Percentiles rank a stretch among this genome's conserved stretches.
Conservation (phyloP, 192 early-diverging fungal species). For the Backusella parvicylindrica region DNA sequence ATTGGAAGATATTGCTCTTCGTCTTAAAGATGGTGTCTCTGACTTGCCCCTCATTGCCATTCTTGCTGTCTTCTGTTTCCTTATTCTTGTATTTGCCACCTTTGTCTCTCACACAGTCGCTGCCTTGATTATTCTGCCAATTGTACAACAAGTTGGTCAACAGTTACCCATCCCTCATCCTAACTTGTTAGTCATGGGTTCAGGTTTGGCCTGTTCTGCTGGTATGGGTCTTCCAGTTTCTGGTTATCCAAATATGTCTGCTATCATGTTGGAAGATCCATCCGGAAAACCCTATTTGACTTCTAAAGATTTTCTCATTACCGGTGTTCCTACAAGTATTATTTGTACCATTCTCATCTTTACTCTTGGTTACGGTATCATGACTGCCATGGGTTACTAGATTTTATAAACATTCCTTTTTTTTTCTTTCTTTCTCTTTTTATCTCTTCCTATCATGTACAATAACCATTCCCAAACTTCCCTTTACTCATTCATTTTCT, state of each 20-base stretch:
- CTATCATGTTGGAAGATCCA: conserved; percentile 62
- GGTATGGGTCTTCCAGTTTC: conserved; percentile 61
- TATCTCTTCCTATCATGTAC: not conserved
- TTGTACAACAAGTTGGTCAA: conserved; percentile 65
- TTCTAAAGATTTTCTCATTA: conserved; percentile 63
- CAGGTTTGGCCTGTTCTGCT: conserved; percentile 45
- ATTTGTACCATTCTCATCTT: conserved; percentile 52
- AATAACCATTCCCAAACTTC: not conserved
- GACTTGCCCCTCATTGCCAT: conserved; percentile 50
- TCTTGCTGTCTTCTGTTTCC: conserved; percentile 52
- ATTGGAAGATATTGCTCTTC: conserved; percentile 55
- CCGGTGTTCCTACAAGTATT: conserved; percentile 55
- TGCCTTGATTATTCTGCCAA: conserved; percentile 72
- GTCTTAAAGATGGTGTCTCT: conserved; percentile 50
- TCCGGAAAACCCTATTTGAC: conserved; percentile 62
- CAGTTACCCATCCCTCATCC: conserved; percentile 64
- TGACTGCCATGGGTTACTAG: conserved; percentile 40
- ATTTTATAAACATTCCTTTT: not conserved
- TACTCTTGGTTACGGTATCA: conserved; percentile 60
- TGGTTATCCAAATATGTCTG: conserved; percentile 78
- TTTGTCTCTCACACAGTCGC: conserved; percentile 82
- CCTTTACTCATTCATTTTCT: not conserved
- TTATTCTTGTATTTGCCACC: conserved; percentile 65
- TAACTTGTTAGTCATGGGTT: conserved; percentile 67
- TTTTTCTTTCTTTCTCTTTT: not conserved